Evolutionary conservation across 2,329 filamentous ascomycete species (phyloP), one percentile per base, ranked within the genome.

Genomic region (Sporothrix dimorphospora): DNA sequence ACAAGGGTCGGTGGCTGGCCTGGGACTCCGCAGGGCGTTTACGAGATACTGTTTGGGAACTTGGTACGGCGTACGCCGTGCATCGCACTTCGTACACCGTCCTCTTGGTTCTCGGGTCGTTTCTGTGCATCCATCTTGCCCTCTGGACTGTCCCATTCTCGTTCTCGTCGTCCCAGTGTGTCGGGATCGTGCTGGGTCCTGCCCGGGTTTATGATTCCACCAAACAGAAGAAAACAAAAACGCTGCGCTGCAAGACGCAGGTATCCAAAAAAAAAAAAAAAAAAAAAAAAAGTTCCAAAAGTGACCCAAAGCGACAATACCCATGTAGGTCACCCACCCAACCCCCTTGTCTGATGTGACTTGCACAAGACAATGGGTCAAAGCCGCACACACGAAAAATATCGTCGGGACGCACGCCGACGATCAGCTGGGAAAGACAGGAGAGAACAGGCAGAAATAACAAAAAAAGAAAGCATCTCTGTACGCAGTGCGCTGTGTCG

Each of bases 71-170:
- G 51, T 55, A 30, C 21, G 9, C 9, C 21, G n/a, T 6, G 16
- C 51, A 53, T 45, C 42, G 42, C 14, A 45, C 42, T 53, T n/a
- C 49, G 21, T 53, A 53, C n/a, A 55, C 4, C 45, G 45, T 42
- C 57, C 57, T 45, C 38, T 42, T 65, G 59, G 59, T n/a, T 65
- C 59, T 14, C 27, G 59, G 59, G 59, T 45, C 38, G 59, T 65
- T 45, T 65, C 59, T 65, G 59, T 65, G 59, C 45, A 16, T 21
- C 59, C n/a, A 27, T 11, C 4, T 45, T 42, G 11, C 30, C 27
- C n/a, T 42, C 45, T 14, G 9, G 30, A 12, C 30, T n/a, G 16
- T 40, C 45, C 47, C 47, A 49, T n/a, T 65, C 38, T 65, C 38
- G n/a, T 65, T 21, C 57, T 65, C 38, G 11, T 55, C 51, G 59